phyloP scores from a whole-genome alignment of 352 stramenopile species.

The Globisporangium sylvaticum region DNA sequence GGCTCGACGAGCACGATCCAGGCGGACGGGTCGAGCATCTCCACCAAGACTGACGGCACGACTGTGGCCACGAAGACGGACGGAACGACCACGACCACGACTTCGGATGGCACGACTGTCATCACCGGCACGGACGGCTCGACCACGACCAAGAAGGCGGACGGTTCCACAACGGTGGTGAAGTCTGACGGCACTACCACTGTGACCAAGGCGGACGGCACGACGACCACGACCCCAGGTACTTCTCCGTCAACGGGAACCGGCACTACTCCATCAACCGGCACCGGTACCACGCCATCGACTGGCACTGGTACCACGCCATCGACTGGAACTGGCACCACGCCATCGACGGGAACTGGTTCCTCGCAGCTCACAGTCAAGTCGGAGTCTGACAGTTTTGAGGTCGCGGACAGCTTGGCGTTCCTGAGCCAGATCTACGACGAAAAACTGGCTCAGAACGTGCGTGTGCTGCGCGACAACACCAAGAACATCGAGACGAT shows the following conservation, averaged over 20 bases:
- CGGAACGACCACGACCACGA: not conserved
- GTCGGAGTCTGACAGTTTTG: conserved; percentile 15
- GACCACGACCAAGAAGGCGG: conserved; percentile 9
- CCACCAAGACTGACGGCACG: conserved; percentile 9
- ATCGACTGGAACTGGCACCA: conserved; percentile 1
- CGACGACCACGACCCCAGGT: conserved; percentile 7
- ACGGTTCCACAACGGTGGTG: conserved; percentile 8
- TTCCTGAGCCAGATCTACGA: conserved; percentile 58
- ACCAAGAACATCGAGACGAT: conserved; percentile 48
- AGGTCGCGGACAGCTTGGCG: conserved; percentile 29
- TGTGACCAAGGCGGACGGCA: conserved; percentile 8
- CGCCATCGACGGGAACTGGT: conserved; percentile 1
- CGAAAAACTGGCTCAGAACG: conserved; percentile 33
- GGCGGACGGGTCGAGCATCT: conserved; percentile 8
- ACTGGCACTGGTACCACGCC: conserved; percentile 6
- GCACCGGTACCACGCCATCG: conserved; percentile 5
- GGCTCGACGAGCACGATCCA: conserved; percentile 1
- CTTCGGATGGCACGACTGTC: conserved; percentile 11
- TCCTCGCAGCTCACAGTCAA: conserved; percentile 17
- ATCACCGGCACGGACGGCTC: not conserved
- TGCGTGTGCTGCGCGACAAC: conserved; percentile 48
- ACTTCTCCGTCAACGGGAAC: conserved; percentile 10
- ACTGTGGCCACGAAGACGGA: not conserved
- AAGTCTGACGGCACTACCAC: conserved; percentile 5
- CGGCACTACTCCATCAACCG: not conserved